Conservation (phyloP, 257 asterid species). For the Datura wrightii region DNA sequence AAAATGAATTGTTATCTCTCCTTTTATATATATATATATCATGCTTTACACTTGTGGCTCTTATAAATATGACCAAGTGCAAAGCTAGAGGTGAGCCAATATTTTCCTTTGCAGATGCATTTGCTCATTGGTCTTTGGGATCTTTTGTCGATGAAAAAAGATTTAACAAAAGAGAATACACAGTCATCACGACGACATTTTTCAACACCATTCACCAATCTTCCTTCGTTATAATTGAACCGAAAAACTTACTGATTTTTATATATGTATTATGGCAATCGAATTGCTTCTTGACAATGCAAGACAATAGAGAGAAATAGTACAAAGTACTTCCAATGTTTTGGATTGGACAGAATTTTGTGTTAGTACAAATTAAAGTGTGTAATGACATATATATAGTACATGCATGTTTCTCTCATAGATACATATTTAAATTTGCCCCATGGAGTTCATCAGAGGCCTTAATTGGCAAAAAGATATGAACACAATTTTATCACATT, state of each 20-base stretch:
- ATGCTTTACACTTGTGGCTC: not conserved
- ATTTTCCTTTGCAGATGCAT: not conserved
- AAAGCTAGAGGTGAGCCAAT: not conserved
- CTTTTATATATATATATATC: not conserved
- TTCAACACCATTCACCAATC: slow-evolving; percentile 4
- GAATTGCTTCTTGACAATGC: slow-evolving; percentile 25
- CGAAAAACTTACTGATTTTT: not conserved
- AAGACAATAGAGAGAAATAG: slow-evolving; percentile 20
- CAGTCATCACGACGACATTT: not conserved
- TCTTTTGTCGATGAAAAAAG: not conserved
- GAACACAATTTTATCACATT: not conserved
- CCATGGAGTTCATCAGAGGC: slow-evolving; percentile 48
- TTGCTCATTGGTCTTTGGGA: not conserved
- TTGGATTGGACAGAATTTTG: slow-evolving; percentile 20
- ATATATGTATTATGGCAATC: slow-evolving; percentile 9
- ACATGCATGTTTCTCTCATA: not conserved
- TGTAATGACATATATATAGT: not conserved
- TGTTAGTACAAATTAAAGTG: slow-evolving; percentile 19
- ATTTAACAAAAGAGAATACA: not conserved
- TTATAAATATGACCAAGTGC: not conserved
- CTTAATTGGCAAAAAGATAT: slow-evolving; percentile 32
- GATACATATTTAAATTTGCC: not conserved
- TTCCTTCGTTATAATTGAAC: not conserved
- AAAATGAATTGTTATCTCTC: not conserved
- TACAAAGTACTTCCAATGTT: slow-evolving; percentile 1